Evolutionary conservation across 148 eudicot genomes (phyloP), one percentile per base, ranked within the genome.

Genomic region (Silene uniflora): DNA sequence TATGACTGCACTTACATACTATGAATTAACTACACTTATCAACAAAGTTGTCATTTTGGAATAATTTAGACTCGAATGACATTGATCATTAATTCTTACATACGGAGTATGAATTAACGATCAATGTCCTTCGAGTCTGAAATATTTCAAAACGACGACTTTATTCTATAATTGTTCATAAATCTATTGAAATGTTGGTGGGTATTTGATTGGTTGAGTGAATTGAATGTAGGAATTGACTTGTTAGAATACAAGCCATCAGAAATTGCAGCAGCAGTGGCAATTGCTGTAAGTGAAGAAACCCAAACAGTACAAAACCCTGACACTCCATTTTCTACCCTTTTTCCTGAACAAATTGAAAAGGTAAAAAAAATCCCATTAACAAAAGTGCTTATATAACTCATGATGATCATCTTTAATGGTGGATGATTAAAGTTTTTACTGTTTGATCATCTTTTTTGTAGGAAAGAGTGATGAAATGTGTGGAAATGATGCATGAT

Each of bases 211-310:
- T 76, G 79, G 82, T 81, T 71, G 73, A 87, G 81, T 60, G 67
- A 78, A 82, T 69, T 79, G 58, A 82, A 81, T 90, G 88, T 86
- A 92, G 97, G 86, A 27, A 90, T 88, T 83, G 92, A 90, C 72
- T 89, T 84, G 79, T 88, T 95, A 88, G 90, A 95, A 83, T 95
- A 89, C 90, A 92, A 74, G 87, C 88, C 97, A 62, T 92, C 96
- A 80, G 97, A 92, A 76, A 84, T 95, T 76, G 96, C 97, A 84
- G 97, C 99, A 84, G 93, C 93, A 83, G 97, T 89, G 83, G 90
- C 96, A 58, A 75, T 92, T 56, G 83, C 82, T 86, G 90, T 89
- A 62, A 81, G 84, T 73, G 80, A 68, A 55, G 90, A 88, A 84
- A 82, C 79, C 58, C 85, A 86, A 84, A 80, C 83, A 77, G 77